Conservation (phyloP, 768 basidiomycete genomes). For the Punctularia strigosozonata region DNA sequence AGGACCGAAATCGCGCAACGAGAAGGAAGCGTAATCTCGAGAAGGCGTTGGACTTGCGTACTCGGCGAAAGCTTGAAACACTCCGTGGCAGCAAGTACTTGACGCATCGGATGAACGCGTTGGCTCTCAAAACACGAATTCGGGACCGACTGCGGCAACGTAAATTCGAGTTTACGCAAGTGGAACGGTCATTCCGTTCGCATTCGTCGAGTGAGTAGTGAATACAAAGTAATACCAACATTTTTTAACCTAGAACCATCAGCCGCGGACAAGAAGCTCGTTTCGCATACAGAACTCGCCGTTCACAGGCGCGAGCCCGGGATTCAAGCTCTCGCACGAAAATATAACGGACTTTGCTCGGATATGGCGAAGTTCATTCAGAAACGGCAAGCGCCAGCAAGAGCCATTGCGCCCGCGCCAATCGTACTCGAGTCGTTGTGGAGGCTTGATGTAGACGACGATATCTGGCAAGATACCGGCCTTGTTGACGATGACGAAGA, state of each 20-base stretch:
- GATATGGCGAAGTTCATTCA: constrained; percentile 12
- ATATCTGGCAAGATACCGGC: constrained; percentile 24
- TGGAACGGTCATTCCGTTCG: constrained; percentile 9
- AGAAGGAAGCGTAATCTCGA: no score
- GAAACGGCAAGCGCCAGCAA: constrained; percentile 11
- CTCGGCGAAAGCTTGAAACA: constrained; percentile 2
- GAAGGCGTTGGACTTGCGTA: constrained; percentile 5
- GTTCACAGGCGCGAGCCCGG: constrained; percentile 17
- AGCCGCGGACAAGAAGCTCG: constrained; percentile 17
- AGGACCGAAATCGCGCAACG: neutral
- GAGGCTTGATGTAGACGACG: constrained; percentile 23
- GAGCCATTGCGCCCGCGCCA: constrained; percentile 12
- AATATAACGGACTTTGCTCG: constrained; percentile 19
- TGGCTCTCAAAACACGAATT: constrained; percentile 9
- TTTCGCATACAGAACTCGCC: constrained; percentile 15
- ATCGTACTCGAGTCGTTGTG: constrained; percentile 16
- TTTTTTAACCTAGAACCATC: constrained; percentile 4
- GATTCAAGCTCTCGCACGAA: constrained; percentile 12
- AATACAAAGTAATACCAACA: neutral
- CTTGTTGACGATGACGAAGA: constrained; percentile 12
- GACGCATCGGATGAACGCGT: constrained; percentile 11
- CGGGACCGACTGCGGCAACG: constrained; percentile 9
- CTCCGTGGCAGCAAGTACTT: constrained; percentile 5
- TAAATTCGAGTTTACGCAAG: constrained; percentile 11
- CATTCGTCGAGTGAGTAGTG: constrained; percentile 12